Conservation (phyloP, 345 rosid genomes). For the Turritis glabra region DNA sequence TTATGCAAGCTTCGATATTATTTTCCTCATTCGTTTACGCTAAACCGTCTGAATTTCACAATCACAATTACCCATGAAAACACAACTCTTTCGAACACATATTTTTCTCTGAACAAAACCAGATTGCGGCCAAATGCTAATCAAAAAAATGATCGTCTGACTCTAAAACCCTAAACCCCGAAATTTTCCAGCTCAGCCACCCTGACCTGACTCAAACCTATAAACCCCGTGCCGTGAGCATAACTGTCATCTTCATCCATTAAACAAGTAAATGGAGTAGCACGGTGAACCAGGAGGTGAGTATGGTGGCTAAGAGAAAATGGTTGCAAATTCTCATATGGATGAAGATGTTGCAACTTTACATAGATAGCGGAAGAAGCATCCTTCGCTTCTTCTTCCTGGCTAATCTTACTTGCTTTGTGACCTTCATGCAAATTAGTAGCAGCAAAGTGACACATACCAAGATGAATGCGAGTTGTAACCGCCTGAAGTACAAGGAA, state of each 20-base stretch:
- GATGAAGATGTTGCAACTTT: constrained; percentile 14
- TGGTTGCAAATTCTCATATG: constrained; percentile 5
- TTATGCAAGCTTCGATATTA: constrained; percentile 3
- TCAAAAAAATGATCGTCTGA: constrained; percentile 11
- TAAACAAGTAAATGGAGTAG: not conserved
- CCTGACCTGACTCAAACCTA: constrained; percentile 28
- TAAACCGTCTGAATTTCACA: constrained; percentile 20
- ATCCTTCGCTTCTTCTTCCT: constrained; percentile 94
- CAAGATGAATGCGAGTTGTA: constrained; percentile 76
- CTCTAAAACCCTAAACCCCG: constrained; percentile 22
- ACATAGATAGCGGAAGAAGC: constrained; percentile 99
- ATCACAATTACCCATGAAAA: constrained; percentile 30
- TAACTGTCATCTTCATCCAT: not conserved
- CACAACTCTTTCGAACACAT: constrained; percentile 17
- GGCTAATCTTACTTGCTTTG: constrained; percentile 82
- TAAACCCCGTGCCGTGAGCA: not conserved
- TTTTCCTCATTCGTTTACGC: constrained; percentile 6
- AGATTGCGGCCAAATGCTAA: constrained; percentile 24
- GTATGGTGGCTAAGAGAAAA: not conserved
- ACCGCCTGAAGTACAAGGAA: constrained; percentile 80
- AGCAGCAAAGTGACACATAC: constrained; percentile 75
- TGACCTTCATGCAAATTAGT: constrained; percentile 84
- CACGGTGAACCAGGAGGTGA: constrained; percentile 13
- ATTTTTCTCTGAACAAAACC: constrained; percentile 12
- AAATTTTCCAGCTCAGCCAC: not conserved